These are phyloP conservation scores for Podospora pseudoanserina DNA, from an alignment of 495 filamentous ascomycete genomes.

Conservation along the genomic window DNA sequence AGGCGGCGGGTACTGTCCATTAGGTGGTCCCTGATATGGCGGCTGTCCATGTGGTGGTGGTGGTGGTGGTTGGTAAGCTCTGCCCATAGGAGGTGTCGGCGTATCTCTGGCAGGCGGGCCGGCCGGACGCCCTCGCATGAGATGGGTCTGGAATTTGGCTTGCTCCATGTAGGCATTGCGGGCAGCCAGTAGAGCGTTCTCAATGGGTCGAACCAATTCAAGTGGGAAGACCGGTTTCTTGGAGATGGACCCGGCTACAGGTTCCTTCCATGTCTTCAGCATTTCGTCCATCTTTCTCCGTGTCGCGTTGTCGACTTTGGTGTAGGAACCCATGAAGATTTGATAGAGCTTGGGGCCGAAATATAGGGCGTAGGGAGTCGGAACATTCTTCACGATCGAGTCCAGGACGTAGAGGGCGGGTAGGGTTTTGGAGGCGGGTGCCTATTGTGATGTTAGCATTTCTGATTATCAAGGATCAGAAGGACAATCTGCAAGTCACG, in stretches of 20 bases:
- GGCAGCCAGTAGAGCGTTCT: slow-evolving; percentile 87
- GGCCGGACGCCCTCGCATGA: slow-evolving; percentile 54
- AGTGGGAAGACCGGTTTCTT: slow-evolving; percentile 81
- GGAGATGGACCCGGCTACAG: slow-evolving; percentile 86
- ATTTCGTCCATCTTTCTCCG: slow-evolving; percentile 91
- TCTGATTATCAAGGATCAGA: not conserved
- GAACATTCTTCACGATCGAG: slow-evolving; percentile 97
- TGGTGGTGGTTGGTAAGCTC: slow-evolving; percentile 26
- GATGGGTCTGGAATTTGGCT: slow-evolving; percentile 57
- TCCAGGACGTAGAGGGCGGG: slow-evolving; percentile 97
- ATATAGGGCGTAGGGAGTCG: slow-evolving; percentile 92
- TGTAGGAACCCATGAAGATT: slow-evolving; percentile 95
- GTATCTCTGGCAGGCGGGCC: slow-evolving; percentile 60
- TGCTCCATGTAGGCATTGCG: slow-evolving; percentile 69
- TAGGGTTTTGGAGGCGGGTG: slow-evolving; percentile 77
- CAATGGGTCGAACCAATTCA: slow-evolving; percentile 82
- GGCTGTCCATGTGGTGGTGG: slow-evolving; percentile 18
- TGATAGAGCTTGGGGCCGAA: slow-evolving; percentile 85
- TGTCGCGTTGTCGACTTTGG: slow-evolving; percentile 74
- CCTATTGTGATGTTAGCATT: slow-evolving; percentile 49
- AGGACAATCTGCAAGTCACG: slow-evolving; percentile 1
- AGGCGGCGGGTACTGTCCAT: slow-evolving; percentile 16
- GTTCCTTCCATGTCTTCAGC: slow-evolving; percentile 97
- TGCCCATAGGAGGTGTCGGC: slow-evolving; percentile 61
- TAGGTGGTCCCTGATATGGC: not conserved